Conservation (phyloP, 1,284 basidiomycete species). For the Cryptococcus sp. region DNA sequence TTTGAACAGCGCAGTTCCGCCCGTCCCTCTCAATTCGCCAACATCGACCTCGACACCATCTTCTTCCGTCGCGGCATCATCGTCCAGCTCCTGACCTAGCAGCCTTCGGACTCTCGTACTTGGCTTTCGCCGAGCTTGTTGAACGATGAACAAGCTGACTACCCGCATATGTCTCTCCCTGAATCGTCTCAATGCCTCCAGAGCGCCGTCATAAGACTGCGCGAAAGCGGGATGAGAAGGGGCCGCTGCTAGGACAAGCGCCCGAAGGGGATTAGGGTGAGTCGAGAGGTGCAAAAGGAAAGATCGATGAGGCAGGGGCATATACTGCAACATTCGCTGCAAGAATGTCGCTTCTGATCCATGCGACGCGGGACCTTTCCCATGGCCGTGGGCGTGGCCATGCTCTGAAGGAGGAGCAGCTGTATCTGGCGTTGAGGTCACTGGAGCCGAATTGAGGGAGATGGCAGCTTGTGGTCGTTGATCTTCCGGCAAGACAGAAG, state of each 20-base stretch:
- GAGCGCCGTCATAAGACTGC: slow-evolving; percentile 71
- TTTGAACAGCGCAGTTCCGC: slow-evolving; percentile 77
- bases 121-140: slow-evolving; percentile 58
- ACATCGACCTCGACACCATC: slow-evolving; percentile 15
- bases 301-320: slow-evolving; percentile 85
- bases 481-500: slow-evolving; percentile 9
- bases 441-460: slow-evolving; percentile 29
- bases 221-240: slow-evolving; percentile 53
- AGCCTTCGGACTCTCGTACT: slow-evolving; percentile 36
- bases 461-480: slow-evolving; percentile 3
- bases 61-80: slow-evolving; percentile 10
- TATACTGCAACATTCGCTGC: slow-evolving; percentile 80
- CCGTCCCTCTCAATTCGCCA: slow-evolving; percentile 71
- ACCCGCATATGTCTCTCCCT: slow-evolving; percentile 86
- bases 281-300: slow-evolving; percentile 81
- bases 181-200: slow-evolving; percentile 73
- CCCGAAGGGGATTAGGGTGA: slow-evolving; percentile 62
- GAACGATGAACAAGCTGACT: slow-evolving; percentile 79
- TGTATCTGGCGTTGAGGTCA: slow-evolving; percentile 9
- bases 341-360: slow-evolving; percentile 61
- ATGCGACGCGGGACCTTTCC: slow-evolving; percentile 1
- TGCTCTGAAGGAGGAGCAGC: not conserved
- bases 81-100: slow-evolving; percentile 23
- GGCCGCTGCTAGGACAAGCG: slow-evolving; percentile 47
- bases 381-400: slow-evolving; percentile 3